These are phyloP conservation scores for Phialocephala subalpina DNA, from an alignment of 2,329 filamentous ascomycete genomes.

Conservation along the genomic window DNA sequence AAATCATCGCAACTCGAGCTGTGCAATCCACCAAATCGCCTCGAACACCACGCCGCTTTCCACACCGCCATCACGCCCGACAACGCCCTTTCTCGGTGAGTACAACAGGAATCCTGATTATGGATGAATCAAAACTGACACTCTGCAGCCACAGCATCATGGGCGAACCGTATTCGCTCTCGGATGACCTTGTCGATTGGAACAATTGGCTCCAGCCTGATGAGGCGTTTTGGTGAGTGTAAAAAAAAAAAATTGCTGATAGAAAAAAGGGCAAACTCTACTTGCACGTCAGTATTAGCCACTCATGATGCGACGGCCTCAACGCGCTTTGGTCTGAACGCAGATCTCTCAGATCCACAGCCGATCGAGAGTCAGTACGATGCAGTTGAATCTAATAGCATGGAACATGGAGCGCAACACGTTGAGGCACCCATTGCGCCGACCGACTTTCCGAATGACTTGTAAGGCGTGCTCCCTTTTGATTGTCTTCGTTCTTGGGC, in stretches of 20 bases:
- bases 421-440: not conserved
- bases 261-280: constrained; percentile 6
- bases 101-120: not conserved
- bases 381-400: too few species aligned
- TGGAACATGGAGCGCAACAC: not conserved
- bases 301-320: not conserved
- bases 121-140: not conserved
- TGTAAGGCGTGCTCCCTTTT: not conserved
- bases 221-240: not conserved
- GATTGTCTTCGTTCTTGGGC: not conserved
- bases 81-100: constrained; percentile 5
- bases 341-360: not conserved
- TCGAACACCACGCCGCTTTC: not conserved
- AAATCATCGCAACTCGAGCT: not conserved
- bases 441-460: not conserved
- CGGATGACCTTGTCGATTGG: not conserved
- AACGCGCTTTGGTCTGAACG: not conserved
- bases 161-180: not conserved
- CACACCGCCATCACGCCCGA: not conserved
- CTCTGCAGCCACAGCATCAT: constrained; percentile 5
- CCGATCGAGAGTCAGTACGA: too few species aligned
- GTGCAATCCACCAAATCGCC: not conserved
- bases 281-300: not conserved
- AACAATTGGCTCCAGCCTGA: not conserved
- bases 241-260: too few species aligned